Evolutionary conservation across 2,329 filamentous ascomycete genomes (phyloP).

Genomic region (Hirsutella rhossiliensis): DNA sequence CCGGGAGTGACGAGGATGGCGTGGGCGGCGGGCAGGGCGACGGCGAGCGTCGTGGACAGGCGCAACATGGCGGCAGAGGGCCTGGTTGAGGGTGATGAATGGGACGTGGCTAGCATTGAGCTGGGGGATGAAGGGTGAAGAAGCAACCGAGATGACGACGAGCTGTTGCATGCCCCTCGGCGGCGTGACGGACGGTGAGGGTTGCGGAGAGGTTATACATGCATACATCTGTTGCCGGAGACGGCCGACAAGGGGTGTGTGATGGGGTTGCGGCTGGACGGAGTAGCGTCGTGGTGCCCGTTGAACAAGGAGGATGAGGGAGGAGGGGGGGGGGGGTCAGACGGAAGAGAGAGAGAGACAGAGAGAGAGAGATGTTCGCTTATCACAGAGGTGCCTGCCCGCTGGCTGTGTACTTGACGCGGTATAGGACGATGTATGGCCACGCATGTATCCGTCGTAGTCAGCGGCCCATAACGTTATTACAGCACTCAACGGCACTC

Average conservation of each 20-base stretch:
- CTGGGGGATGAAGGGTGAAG: not conserved
- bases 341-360: too few relatives aligned
- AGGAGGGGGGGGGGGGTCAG: too few relatives aligned
- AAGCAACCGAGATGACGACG: not conserved
- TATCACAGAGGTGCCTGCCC: too few relatives aligned
- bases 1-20: slow-evolving; percentile 30
- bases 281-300: too few relatives aligned
- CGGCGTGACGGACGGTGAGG: not conserved
- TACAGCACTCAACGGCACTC: too few relatives aligned
- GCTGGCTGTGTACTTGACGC: too few relatives aligned
- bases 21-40: slow-evolving; percentile 7
- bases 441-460: too few relatives aligned
- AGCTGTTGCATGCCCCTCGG: not conserved
- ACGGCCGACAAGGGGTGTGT: not conserved
- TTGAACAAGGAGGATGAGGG: too few relatives aligned
- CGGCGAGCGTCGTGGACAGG: not conserved
- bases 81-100: not conserved
- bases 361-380: too few relatives aligned
- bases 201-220: not conserved
- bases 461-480: too few relatives aligned
- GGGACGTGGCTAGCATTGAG: not conserved
- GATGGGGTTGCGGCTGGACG: not conserved
- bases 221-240: not conserved
- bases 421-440: too few relatives aligned
- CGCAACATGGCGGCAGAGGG: not conserved